A percentile compares a stretch with the other conserved stretches of the same genome.
Evolutionary conservation across 2,329 filamentous ascomycete species (phyloP).

Genomic region (Fusarium tjaetaba): DNA sequence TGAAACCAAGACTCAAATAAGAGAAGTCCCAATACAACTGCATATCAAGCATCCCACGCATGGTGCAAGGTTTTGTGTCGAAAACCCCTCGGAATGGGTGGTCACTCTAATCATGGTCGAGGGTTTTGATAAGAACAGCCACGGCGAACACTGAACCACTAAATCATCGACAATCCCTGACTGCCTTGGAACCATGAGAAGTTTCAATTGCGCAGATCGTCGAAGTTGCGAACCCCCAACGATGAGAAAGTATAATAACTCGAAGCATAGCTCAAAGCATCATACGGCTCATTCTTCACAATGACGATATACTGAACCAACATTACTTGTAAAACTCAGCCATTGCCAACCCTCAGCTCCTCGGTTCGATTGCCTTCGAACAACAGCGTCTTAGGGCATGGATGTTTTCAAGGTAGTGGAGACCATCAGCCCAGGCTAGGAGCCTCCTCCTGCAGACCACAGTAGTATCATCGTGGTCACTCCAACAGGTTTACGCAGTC

Average conservation of each 20-base stretch:
- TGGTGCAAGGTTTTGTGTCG: background rate
- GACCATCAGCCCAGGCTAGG: constrained; percentile 32
- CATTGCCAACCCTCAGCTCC: constrained; percentile 12
- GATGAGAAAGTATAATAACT: background rate
- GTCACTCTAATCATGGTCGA: constrained; percentile 9
- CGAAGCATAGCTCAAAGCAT: background rate
- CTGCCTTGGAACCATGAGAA: constrained; percentile 19
- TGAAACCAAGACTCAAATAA: background rate
- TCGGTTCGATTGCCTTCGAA: constrained; percentile 28
- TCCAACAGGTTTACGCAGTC: constrained; percentile 24
- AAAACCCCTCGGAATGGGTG: constrained; percentile 7
- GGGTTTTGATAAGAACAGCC: constrained; percentile 31
- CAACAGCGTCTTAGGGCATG: constrained; percentile 30
- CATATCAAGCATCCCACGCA: constrained; percentile 4
- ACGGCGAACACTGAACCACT: constrained; percentile 14
- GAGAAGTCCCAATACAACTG: background rate
- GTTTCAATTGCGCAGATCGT: constrained; percentile 31
- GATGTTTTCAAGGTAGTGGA: constrained; percentile 25
- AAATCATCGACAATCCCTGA: constrained; percentile 12
- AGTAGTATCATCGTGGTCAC: constrained; percentile 13
- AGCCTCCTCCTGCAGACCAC: constrained; percentile 33
- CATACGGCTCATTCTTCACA: constrained; percentile 6
- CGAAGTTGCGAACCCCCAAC: background rate
- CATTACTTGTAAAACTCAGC: background rate
- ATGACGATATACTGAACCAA: constrained; percentile 13